Percentiles rank a stretch among this genome's conserved stretches.
Conservation (phyloP, 2,329 filamentous ascomycete genomes). For the Harringtonia lauricola region DNA sequence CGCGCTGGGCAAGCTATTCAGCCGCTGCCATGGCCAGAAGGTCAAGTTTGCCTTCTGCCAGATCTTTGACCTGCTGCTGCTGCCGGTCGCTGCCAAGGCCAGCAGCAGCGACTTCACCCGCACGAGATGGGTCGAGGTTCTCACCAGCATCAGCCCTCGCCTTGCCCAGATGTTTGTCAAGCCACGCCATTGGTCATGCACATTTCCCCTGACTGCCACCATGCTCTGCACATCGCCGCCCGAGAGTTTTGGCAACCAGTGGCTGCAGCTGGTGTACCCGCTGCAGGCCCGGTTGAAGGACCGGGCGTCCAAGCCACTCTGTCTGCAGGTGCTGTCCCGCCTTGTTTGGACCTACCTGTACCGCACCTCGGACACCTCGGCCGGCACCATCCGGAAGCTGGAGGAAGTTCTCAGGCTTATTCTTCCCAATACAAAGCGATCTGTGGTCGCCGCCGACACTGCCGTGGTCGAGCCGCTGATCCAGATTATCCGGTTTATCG, state of each 20-base stretch:
- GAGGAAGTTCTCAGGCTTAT: slow-evolving; percentile 84
- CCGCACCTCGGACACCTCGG: slow-evolving; percentile 61
- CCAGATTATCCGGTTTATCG: slow-evolving; percentile 88
- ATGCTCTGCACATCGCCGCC: slow-evolving; percentile 79
- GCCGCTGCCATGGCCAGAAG: slow-evolving; percentile 72
- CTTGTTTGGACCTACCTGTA: slow-evolving; percentile 93
- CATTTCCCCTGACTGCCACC: slow-evolving; percentile 79
- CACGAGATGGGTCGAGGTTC: slow-evolving; percentile 77
- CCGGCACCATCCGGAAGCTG: slow-evolving; percentile 62
- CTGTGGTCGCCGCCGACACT: slow-evolving; percentile 71
- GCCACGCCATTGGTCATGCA: slow-evolving; percentile 80
- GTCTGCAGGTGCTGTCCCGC: slow-evolving; percentile 80
- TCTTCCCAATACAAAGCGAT: slow-evolving; percentile 68
- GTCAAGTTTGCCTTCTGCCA: slow-evolving; percentile 95
- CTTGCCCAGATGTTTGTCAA: slow-evolving; percentile 80
- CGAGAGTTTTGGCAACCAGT: slow-evolving; percentile 75
- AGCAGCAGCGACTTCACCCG: slow-evolving; percentile 64
- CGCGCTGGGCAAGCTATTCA: slow-evolving; percentile 70
- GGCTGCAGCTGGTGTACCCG: slow-evolving; percentile 70
- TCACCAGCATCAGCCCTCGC: slow-evolving; percentile 67
- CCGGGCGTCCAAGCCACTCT: slow-evolving; percentile 62
- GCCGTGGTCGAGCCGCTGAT: slow-evolving; percentile 83
- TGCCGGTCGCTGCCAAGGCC: slow-evolving; percentile 77
- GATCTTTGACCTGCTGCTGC: slow-evolving; percentile 73
- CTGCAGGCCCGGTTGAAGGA: slow-evolving; percentile 80